These are phyloP conservation scores for Cryptococcus sp. DNA, from an alignment of 1,284 basidiomycete genomes.

Conservation along the genomic window DNA sequence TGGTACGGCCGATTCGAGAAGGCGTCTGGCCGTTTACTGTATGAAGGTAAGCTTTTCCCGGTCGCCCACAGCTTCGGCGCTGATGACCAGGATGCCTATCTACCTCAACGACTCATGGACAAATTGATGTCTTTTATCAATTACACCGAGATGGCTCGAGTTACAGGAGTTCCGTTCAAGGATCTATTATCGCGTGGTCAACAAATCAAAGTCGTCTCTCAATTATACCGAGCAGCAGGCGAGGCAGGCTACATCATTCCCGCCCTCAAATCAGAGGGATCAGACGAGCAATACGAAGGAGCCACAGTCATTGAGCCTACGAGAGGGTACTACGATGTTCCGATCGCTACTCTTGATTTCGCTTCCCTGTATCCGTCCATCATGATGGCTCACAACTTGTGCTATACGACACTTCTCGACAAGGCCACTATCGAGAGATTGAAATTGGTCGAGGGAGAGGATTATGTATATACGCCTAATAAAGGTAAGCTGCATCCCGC, in stretches of 20 bases:
- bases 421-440: slow-evolving; percentile 71
- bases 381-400: slow-evolving; percentile 99
- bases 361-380: slow-evolving; percentile 95
- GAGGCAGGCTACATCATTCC: slow-evolving; percentile 84
- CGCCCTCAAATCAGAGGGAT: slow-evolving; percentile 73
- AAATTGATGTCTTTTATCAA: slow-evolving; percentile 98
- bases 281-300: slow-evolving; percentile 93
- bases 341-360: slow-evolving; percentile 95
- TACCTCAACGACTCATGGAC: slow-evolving; percentile 87
- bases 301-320: slow-evolving; percentile 94
- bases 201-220: slow-evolving; percentile 93
- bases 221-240: slow-evolving; percentile 83
- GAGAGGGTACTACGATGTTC: slow-evolving; percentile 88
- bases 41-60: slow-evolving; percentile 62
- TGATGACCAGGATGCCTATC: slow-evolving; percentile 77
- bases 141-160: slow-evolving; percentile 91
- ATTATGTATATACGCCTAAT: slow-evolving; percentile 72
- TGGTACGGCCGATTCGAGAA: slow-evolving; percentile 81
- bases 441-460: slow-evolving; percentile 71
- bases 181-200: slow-evolving; percentile 85
- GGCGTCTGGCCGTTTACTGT: slow-evolving; percentile 90
- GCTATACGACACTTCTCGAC: slow-evolving; percentile 87
- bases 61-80: background rate
- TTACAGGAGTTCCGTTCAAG: slow-evolving; percentile 97
- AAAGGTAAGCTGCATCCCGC: slow-evolving; percentile 60